Percentiles rank a stretch among this genome's conserved stretches.
Conservation (phyloP, 768 basidiomycete genomes). For the Suillus bovinus region DNA sequence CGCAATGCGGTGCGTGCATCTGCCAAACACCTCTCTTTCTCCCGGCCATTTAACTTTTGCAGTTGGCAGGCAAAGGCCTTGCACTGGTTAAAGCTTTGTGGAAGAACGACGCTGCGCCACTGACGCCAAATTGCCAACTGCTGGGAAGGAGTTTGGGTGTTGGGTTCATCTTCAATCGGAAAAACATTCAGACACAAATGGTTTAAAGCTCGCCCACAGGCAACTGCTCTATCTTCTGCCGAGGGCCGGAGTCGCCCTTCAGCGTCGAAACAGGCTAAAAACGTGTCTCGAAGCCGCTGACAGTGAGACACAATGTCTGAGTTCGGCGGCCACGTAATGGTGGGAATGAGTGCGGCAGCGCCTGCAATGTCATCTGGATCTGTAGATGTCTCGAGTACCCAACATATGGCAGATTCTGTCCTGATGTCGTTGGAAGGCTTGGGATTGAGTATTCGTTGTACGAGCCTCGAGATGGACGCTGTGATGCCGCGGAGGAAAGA, state of each 20-base stretch:
- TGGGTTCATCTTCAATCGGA: background rate
- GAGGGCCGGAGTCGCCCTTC: constrained; percentile 1
- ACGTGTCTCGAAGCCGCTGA: constrained; percentile 6
- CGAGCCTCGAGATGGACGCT: background rate
- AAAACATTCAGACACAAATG: background rate
- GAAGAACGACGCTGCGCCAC: constrained; percentile 3
- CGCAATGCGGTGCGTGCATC: constrained; percentile 1
- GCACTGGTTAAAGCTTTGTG: background rate
- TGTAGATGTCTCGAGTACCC: constrained; percentile 12
- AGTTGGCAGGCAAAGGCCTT: background rate
- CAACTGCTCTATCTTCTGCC: background rate
- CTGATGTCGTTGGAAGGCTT: background rate
- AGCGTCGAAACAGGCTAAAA: constrained; percentile 6
- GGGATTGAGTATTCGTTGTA: background rate
- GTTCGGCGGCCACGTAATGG: constrained; percentile 4
- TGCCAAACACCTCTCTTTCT: background rate
- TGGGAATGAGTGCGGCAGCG: constrained; percentile 6
- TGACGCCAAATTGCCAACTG: background rate
- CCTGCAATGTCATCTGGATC: constrained; percentile 2
- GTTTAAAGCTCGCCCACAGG: constrained; percentile 5
- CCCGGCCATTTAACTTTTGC: background rate
- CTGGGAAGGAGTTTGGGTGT: background rate
- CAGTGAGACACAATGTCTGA: background rate
- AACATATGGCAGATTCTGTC: background rate
- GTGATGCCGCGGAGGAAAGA: background rate